phyloP scores from a whole-genome alignment of 495 filamentous ascomycete genomes.

The Penicillium simplicissimum region DNA sequence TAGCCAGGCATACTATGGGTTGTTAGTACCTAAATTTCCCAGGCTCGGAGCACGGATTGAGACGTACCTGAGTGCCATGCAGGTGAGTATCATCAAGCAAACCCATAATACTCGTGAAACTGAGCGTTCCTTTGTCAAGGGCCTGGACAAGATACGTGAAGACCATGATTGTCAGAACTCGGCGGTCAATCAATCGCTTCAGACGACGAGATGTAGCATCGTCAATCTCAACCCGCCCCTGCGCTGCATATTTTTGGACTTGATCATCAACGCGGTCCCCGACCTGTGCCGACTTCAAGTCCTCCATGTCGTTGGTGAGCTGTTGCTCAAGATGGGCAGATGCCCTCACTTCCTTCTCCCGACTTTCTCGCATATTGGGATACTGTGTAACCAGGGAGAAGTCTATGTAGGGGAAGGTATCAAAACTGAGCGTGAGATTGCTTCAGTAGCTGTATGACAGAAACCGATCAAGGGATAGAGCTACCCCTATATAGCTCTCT shows the following conservation, averaged over 20 bases:
- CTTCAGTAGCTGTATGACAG: too few species aligned
- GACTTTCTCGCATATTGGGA: not conserved
- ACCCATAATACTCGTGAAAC: slow-evolving; percentile 70
- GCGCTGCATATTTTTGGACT: slow-evolving; percentile 61
- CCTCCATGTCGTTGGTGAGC: not conserved
- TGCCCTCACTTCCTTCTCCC: not conserved
- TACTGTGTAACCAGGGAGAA: not conserved
- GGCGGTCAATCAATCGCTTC: slow-evolving; percentile 55
- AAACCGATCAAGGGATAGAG: not conserved
- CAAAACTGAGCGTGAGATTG: not conserved
- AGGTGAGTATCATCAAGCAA: slow-evolving; percentile 56
- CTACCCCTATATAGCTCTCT: not conserved
- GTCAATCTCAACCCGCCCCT: slow-evolving; percentile 52
- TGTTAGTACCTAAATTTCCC: not conserved
- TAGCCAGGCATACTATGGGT: slow-evolving; percentile 51
- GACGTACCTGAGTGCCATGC: slow-evolving; percentile 47
- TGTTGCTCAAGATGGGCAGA: slow-evolving; percentile 1
- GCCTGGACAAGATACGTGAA: slow-evolving; percentile 67
- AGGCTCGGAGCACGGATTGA: not conserved
- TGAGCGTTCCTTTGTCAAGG: slow-evolving; percentile 69
- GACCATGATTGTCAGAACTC: slow-evolving; percentile 53
- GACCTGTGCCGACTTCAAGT: not conserved
- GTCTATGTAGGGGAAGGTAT: not conserved
- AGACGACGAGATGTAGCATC: slow-evolving; percentile 53
- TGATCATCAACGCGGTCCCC: not conserved